Evolutionary conservation across 2,329 filamentous ascomycete genomes (phyloP), one percentile per base, ranked within the genome.

Genomic region (Trichothecium sympodiale): DNA sequence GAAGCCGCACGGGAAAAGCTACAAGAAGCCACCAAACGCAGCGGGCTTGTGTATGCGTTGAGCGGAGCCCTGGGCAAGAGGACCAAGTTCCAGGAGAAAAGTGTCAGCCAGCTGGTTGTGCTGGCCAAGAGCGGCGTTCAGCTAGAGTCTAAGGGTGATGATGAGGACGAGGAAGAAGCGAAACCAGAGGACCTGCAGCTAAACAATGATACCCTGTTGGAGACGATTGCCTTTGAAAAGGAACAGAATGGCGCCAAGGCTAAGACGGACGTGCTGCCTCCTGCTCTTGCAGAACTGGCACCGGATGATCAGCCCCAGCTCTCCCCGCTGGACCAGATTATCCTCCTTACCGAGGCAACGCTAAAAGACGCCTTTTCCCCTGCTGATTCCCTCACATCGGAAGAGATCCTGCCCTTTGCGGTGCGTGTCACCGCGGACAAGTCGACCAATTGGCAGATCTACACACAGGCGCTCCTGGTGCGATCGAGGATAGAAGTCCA

Each of bases 371-470:
- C 84, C 0, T 82, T 79, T 43, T 81, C 87, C 0, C 87, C 91
- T 0, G 69, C 77, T 1, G 82, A 96, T 53, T 80, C 83, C 0
- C 65, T 98, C 1, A 96, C 88, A 0, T 73, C 87, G n/a, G 88
- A 96, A 59, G 86, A 96, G 53, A 89, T 94, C 4, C 60, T 94
- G 1, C 91, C 91, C 0, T 98, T 89, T 53, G 91, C 91, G 1
- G 81, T 80, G 2, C 77, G 91, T 29, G 91, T 96, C 0, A 69
- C 98, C 2, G 74, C 83, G 8, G 87, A 91, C 41, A 88, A 89
- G 46, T 83, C 83, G 31, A 89, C 86, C 1, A 98, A 96, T 56
- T 98, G 91, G 91, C 91, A 96, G 55, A 80, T 95, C 25, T 96
- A 96, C 54, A 95, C 91, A 0, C 88, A 96, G 53, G 91, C 87